Evolutionary conservation across 495 filamentous ascomycete species (phyloP), one percentile per base, ranked within the genome.

Genomic region (Cryomyces minteri): DNA sequence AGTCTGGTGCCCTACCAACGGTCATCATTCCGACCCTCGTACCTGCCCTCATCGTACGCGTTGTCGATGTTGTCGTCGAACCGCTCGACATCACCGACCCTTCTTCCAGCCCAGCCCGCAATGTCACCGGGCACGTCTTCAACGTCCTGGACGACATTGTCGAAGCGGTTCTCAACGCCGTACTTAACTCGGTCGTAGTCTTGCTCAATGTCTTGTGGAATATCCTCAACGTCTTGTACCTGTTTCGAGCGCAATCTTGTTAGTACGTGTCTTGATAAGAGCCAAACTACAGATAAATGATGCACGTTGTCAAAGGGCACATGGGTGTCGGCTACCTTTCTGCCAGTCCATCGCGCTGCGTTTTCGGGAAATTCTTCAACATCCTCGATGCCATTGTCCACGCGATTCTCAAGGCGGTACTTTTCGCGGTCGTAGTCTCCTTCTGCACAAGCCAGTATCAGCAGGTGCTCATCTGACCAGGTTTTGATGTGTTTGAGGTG

Each of bases 311-410:
- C 18, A 25, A 25, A 25, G 18, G 18, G 18, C 18, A 25, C 18
- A 25, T 25, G 18, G 7, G 29, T 41, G 30, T 28, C 31, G 43
- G 46, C 33, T 53, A 62, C 58, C 51, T 59, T 62, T 36, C 58
- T 46, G 6, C 62, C 62, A 2, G 59, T 58, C 62, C 62, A 67
- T 18, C 54, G 39, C 12, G 63, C 62, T n/a, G 59, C 61, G 47
- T 67, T 51, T 41, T 62, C 57, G 1, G 64, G 62, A 39, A 64
- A 61, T 12, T 60, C 55, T 42, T 63, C 56, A n/a, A 63, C 60
- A 31, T 46, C 40, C 37, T 64, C 12, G 31, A 48, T 41, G 31
- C 31, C 47, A n/a, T 48, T 18, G 7, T 43, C 47, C 10, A 46
- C 34, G 33, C 43, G 44, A 25, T 44, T 46, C 41, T 65, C 58